Evolutionary conservation across 345 rosid genomes (phyloP), one percentile per base, ranked within the genome.

Genomic region (Hibiscus trionum): DNA sequence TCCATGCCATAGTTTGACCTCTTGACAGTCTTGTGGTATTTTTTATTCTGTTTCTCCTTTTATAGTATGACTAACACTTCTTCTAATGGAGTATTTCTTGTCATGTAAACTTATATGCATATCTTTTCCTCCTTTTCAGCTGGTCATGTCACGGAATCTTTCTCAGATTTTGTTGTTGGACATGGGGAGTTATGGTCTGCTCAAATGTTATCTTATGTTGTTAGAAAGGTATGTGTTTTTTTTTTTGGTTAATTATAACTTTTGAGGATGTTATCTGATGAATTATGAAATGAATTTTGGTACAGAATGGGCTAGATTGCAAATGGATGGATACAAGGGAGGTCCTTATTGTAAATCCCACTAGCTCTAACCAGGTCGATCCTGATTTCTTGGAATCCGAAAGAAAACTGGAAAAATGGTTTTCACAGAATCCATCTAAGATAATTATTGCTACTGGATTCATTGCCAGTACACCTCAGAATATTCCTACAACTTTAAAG

Each of bases 151-250:
- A 88, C 97, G 4, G 99, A 96, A 81, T 96, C 99, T 1, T 91
- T 96, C 81, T 80, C 98, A 47, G 98, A 93, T 74, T 93, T 96
- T 83, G 97, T 96, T 61, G 97, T 82, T 1, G 99, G 99, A 78
- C 91, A 96, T 71, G 97, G 99, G 46, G 99, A 96, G 80, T 83
- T 96, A 62, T 96, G 99, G 99, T 88, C 98, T 68, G 98, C 98
- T 57, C 98, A 93, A 83, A 77, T 96, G 84, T 78, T 96, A 69
- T 88, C 98, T 63, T 81, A 75, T 76, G 86, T 89, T 75, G 81
- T 96, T 61, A 88, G 86, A 84, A 86, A 90, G 99, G 96, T 93
- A n/a, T 57, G 70, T 64, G 44, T 26, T 35, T 39, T 39, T 37
- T 37, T 12, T 49, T 68, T 66, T 44, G 14, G 15, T 61, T 72